A percentile compares a stretch with the other conserved stretches of the same genome.
Evolutionary conservation across 179 eudicot species (phyloP).

Genomic region (Heliamphora pulchella): DNA sequence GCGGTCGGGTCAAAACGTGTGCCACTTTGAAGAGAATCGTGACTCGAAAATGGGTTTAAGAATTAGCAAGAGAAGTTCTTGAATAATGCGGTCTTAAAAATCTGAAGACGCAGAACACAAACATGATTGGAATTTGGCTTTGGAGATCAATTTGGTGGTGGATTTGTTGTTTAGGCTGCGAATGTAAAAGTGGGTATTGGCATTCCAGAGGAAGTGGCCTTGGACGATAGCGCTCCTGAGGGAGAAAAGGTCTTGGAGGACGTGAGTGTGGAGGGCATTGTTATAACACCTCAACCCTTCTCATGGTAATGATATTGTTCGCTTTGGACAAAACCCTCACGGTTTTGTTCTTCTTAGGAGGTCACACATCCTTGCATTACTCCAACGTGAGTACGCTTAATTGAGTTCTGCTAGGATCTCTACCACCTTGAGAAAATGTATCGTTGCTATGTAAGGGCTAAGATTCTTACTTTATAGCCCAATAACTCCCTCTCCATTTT

Average conservation of each 20-base stretch:
- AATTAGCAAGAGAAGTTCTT: conserved; percentile 65
- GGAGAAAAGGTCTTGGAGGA: conserved; percentile 43
- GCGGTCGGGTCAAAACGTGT: conserved; percentile 75
- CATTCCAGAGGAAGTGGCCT: conserved; percentile 52
- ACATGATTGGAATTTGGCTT: conserved; percentile 29
- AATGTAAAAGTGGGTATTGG: conserved; percentile 32
- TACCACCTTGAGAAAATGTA: too few species aligned
- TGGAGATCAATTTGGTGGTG: conserved; percentile 29
- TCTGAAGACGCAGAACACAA: conserved; percentile 25
- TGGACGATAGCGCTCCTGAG: conserved; percentile 60
- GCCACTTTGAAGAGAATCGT: conserved; percentile 60
- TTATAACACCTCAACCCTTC: too few species aligned
- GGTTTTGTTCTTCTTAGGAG: too few species aligned
- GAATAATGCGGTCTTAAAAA: conserved; percentile 80
- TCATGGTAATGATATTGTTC: too few species aligned
- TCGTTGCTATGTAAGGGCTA: too few species aligned
- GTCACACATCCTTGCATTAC: too few species aligned
- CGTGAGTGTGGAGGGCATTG: conserved; percentile 33
- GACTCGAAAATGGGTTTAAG: conserved; percentile 89
- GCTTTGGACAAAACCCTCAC: too few species aligned
- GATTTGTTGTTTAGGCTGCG: conserved; percentile 45
- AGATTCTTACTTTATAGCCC: too few species aligned
- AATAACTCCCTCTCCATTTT: too few species aligned
- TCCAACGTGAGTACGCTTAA: too few species aligned
- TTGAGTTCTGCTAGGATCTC: too few species aligned